Conservation (phyloP, 371 early-diverging fungal species). For the Dinochytrium kinnereticum region DNA sequence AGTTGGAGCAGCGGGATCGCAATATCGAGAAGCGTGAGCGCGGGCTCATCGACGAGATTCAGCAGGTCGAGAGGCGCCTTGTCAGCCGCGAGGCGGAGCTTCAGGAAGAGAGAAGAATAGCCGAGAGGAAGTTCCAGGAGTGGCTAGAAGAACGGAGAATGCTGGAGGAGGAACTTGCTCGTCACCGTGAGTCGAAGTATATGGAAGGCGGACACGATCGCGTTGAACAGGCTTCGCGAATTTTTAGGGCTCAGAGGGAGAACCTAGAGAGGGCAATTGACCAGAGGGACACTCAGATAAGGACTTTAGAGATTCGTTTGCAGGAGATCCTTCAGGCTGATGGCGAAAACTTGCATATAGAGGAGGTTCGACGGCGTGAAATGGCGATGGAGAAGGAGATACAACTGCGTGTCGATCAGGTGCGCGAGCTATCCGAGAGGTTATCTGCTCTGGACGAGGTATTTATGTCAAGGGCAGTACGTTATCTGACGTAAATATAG, state of each 20-base stretch:
- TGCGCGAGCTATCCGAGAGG: slow-evolving; percentile 26
- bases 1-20: neutral
- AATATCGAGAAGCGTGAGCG: slow-evolving; percentile 9
- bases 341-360: neutral
- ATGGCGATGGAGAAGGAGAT: slow-evolving; percentile 26
- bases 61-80: slow-evolving; percentile 24
- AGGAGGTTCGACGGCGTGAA: slow-evolving; percentile 25
- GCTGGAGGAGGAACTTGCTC: slow-evolving; percentile 3
- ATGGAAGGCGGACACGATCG: slow-evolving; percentile 1
- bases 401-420: slow-evolving; percentile 23
- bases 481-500: neutral
- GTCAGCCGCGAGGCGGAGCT: slow-evolving; percentile 26
- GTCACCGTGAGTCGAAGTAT: neutral
- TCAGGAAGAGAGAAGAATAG: slow-evolving; percentile 9
- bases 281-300: slow-evolving; percentile 32
- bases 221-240: slow-evolving; percentile 23
- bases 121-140: slow-evolving; percentile 22
- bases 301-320: slow-evolving; percentile 31
- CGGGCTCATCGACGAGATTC: slow-evolving; percentile 24
- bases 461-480: neutral
- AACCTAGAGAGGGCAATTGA: slow-evolving; percentile 8
- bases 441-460: slow-evolving; percentile 27
- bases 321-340: slow-evolving; percentile 35
- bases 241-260: slow-evolving; percentile 26
- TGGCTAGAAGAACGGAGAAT: slow-evolving; percentile 6